phyloP scores from a whole-genome alignment of 495 filamentous ascomycete genomes.

The Peziza echinospora region DNA sequence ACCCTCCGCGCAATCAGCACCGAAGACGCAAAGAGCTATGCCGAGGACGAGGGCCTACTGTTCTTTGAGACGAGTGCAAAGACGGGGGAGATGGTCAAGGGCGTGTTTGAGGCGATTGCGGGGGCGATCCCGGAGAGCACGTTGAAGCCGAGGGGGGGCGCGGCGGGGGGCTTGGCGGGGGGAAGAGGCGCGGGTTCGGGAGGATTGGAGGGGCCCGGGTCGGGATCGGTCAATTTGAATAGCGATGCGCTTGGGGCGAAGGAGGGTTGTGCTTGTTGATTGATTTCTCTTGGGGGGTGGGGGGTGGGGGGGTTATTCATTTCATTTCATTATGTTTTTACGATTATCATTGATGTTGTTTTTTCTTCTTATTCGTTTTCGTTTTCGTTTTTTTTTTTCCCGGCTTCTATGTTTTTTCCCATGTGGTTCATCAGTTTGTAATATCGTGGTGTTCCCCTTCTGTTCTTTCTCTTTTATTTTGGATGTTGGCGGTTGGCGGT shows the following conservation, averaged over 20 bases:
- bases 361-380: too few relatives aligned
- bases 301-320: too few relatives aligned
- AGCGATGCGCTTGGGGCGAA: slow-evolving; percentile 40
- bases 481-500: too few relatives aligned
- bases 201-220: slow-evolving; percentile 30
- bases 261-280: slow-evolving; percentile 77
- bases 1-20: slow-evolving; percentile 35
- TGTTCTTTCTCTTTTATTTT: too few relatives aligned
- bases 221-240: slow-evolving; percentile 44
- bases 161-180: slow-evolving; percentile 35
- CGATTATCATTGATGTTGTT: too few relatives aligned
- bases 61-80: slow-evolving; percentile 98
- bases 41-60: slow-evolving; percentile 75
- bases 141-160: slow-evolving; percentile 61
- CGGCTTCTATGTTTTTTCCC: too few relatives aligned
- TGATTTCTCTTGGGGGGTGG: too few relatives aligned
- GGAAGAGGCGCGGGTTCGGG: slow-evolving; percentile 28
- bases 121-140: slow-evolving; percentile 92
- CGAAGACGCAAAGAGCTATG: slow-evolving; percentile 75
- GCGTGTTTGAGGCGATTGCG: slow-evolving; percentile 96
- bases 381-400: too few relatives aligned
- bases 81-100: slow-evolving; percentile 76
- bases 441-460: too few relatives aligned
- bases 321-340: too few relatives aligned
- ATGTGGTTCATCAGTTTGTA: too few relatives aligned